Base-by-base conservation (phyloP, 2,329 filamentous ascomycete species). In the Phyllosticta ampelicida region DNA sequence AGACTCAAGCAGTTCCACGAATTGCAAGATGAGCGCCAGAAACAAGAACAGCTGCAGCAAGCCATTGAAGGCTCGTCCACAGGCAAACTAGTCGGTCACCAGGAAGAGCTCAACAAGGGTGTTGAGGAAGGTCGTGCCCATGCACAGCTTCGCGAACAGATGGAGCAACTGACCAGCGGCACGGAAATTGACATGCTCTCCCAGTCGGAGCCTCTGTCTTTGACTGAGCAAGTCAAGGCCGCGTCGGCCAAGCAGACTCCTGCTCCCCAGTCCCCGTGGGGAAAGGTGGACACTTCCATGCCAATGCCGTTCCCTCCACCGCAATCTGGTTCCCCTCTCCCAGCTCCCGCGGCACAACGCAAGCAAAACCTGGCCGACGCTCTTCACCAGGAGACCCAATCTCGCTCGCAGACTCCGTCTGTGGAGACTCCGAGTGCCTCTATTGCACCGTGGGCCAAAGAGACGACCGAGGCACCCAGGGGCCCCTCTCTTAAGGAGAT, bases 401-500 rank as follows among this genome's bases (percentile, higher is more conserved):
- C 90, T 21, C 86, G 85, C 62, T 89, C 86, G 1, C 87, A 88
- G 63, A 95, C 90, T 0, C 91, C 89, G 28, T 77, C 82, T 0
- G 75, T 79, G 26, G 84, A 86, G 55, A 81, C 81, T 1, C 80
- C 81, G 6, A 78, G 80, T 54, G 79, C 90, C 3, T 89, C 92
- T 0, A 76, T 96, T 63, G 94, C 94, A 0, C 94, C 94, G 0
- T 99, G 94, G 94, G 94, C 94, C 5, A 94, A 94, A 71, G 90
- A 97, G 63, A 81, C 82, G 2, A 74, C 77, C 48, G 86, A 87
- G 53, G 75, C 78, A 5, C 84, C 89, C 48, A 95, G 89, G 72
- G 91, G 90, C 0, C 94, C 92, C 1, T 96, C 91, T 61, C 77
- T 99, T 62, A 95, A 90, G 74, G 91, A 99, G 69, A 99, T 99